Evolutionary conservation across 2,329 filamentous ascomycete genomes (phyloP).

Genomic region (Fusarium goolgardi): DNA sequence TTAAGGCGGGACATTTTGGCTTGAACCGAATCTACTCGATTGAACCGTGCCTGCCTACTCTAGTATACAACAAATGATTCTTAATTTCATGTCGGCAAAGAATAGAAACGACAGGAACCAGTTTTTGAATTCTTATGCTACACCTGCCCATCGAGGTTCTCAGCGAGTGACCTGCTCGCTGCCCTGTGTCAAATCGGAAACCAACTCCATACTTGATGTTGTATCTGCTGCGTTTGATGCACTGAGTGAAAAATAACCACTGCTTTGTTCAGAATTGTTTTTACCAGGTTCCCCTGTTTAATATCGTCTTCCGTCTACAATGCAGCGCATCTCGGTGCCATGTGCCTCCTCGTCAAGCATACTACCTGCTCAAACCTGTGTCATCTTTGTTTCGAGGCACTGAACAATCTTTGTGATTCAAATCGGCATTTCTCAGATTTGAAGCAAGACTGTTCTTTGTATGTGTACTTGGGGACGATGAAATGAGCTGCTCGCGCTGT

Average conservation of each 20-base stretch:
- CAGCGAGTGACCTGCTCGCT: background rate
- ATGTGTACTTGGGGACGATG: background rate
- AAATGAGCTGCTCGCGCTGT: background rate
- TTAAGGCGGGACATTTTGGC: constrained; percentile 12
- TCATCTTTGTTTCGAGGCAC: background rate
- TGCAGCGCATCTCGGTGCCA: background rate
- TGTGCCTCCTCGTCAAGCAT: background rate
- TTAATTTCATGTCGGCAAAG: background rate
- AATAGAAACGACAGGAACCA: background rate
- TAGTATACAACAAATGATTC: too few relatives aligned
- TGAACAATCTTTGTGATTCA: constrained; percentile 1
- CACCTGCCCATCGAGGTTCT: constrained; percentile 29
- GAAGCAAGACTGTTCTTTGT: background rate
- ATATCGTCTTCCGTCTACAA: background rate
- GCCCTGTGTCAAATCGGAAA: constrained; percentile 1
- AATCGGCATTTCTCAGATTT: background rate
- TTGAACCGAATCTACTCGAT: background rate
- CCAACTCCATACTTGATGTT: background rate
- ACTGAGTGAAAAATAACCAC: background rate
- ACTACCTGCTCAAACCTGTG: background rate
- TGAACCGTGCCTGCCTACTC: background rate
- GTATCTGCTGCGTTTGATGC: background rate
- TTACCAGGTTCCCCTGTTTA: background rate
- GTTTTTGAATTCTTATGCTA: background rate
- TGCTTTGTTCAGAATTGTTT: background rate